These are phyloP conservation scores for Aspergillus carlsbadensis DNA, from an alignment of 495 filamentous ascomycete genomes.

Conservation along the genomic window DNA sequence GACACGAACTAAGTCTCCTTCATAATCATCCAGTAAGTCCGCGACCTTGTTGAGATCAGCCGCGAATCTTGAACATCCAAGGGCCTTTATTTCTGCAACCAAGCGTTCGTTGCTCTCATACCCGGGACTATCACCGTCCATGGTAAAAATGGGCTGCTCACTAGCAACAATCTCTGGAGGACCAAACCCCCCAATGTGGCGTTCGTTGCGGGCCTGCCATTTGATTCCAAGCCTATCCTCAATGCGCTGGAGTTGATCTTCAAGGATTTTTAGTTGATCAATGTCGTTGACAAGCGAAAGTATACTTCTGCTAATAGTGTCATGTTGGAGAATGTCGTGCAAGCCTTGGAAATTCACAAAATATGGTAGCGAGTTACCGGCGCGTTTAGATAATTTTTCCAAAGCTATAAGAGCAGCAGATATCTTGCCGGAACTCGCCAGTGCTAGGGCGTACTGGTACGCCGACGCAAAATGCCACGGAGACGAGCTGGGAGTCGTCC, in stretches of 20 bases:
- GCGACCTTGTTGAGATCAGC: constrained; percentile 25
- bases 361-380: constrained; percentile 23
- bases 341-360: constrained; percentile 22
- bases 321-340: constrained; percentile 19
- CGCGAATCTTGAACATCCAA: constrained; percentile 34
- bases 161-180: constrained; percentile 15
- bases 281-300: constrained; percentile 22
- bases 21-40: constrained; percentile 34
- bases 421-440: constrained; percentile 18
- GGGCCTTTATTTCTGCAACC: constrained; percentile 25
- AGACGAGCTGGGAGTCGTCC: background rate
- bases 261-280: constrained; percentile 25
- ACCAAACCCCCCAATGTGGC: constrained; percentile 22
- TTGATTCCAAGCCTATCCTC: constrained; percentile 31
- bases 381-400: constrained; percentile 26
- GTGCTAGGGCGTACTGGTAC: constrained; percentile 25
- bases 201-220: constrained; percentile 19
- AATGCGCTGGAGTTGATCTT: constrained; percentile 24
- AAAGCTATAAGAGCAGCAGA: constrained; percentile 25
- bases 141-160: constrained; percentile 26
- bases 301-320: constrained; percentile 17
- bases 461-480: constrained; percentile 12
- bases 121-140: constrained; percentile 27
- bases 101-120: constrained; percentile 30
- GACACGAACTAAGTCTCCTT: constrained; percentile 24